Base-by-base conservation (phyloP, 352 stramenopile genomes). In the Elongisporangium undulatum region DNA sequence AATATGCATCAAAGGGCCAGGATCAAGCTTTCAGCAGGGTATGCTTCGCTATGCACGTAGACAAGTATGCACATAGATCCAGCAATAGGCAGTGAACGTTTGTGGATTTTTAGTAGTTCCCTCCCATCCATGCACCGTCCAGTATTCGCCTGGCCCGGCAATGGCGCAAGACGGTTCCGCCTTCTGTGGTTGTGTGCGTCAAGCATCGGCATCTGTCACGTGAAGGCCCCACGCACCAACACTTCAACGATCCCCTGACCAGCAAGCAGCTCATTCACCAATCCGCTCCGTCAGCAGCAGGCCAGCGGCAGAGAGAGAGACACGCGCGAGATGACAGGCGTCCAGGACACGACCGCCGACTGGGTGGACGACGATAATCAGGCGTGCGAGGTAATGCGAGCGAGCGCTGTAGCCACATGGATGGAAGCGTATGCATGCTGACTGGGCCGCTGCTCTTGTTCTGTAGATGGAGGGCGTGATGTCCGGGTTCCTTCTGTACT, bases 401-500 rank as follows among this genome's bases (percentile, higher is more conserved):
- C 34, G 29, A 41, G 29, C 29, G 1, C 24, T 34, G 24, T 34
- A 34, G 9, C 29, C 13, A 13, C 29, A 9, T 9, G 24, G n/a
- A 34, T 34, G 7, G 24, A 41, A 2, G 29, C 9, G 29, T 9
- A 13, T 15, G 8, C 5, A 9, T 9, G 9, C 29, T 41, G 29
- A 41, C 13, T 15, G 29, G 4, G 9, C 13, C 13, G 29, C 29
- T 41, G 4, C 2, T n/a, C n/a, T n/a, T n/a, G n/a, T n/a, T n/a
- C 29, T 51, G 39, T 39, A 59, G 38, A 59, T 59, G 54, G 39
- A 19, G 12, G 34, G 20, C 15, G 39, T 17, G 2, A 45, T 58
- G 45, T 23, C 9, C 8, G 55, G 55, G 2, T 29, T 61, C 2
- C 48, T 54, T 17, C 19, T 61, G 16, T 21, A 21, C 19, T 74